Evolutionary conservation across 2,329 filamentous ascomycete genomes (phyloP).

Genomic region (Cercospora zeae-maydis): DNA sequence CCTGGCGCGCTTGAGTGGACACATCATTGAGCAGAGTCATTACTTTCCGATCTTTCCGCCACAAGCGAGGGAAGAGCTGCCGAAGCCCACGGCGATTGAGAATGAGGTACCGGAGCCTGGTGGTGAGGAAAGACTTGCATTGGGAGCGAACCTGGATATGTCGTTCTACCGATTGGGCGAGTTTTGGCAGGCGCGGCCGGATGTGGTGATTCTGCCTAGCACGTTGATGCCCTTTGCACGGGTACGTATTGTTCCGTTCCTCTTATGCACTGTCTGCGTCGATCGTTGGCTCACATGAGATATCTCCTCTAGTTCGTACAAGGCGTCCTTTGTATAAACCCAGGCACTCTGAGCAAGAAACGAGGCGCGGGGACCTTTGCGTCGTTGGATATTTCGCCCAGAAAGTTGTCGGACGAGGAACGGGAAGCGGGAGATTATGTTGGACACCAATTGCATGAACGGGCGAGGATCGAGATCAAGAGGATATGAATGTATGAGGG

Average conservation of each 20-base stretch:
- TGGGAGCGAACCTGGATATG: conserved; percentile 76
- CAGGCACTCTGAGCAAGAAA: conserved; percentile 79
- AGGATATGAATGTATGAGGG: conserved; percentile 55
- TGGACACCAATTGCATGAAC: conserved; percentile 72
- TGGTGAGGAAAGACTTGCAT: conserved; percentile 51
- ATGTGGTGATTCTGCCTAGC: conserved; percentile 80
- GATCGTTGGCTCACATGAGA: background rate
- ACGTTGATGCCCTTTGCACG: conserved; percentile 81
- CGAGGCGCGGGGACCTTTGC: conserved; percentile 82
- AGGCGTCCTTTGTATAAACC: conserved; percentile 85
- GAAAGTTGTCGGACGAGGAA: conserved; percentile 57
- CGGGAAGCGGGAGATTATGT: conserved; percentile 56
- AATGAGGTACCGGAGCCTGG: conserved; percentile 37
- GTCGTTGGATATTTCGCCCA: conserved; percentile 69
- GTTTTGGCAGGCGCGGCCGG: conserved; percentile 80
- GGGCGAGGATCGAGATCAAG: conserved; percentile 81
- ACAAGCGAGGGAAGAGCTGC: conserved; percentile 62
- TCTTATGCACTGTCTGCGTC: background rate
- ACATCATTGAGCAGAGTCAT: conserved; percentile 84
- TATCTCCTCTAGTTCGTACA: conserved; percentile 68
- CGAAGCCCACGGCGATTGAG: conserved; percentile 52
- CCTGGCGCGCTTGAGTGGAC: conserved; percentile 67
- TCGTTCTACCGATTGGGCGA: conserved; percentile 85
- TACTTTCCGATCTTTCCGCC: conserved; percentile 89
- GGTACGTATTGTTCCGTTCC: conserved; percentile 51